phyloP scores from a whole-genome alignment of 805 yeast genomes.

The Spathaspora sp. region DNA sequence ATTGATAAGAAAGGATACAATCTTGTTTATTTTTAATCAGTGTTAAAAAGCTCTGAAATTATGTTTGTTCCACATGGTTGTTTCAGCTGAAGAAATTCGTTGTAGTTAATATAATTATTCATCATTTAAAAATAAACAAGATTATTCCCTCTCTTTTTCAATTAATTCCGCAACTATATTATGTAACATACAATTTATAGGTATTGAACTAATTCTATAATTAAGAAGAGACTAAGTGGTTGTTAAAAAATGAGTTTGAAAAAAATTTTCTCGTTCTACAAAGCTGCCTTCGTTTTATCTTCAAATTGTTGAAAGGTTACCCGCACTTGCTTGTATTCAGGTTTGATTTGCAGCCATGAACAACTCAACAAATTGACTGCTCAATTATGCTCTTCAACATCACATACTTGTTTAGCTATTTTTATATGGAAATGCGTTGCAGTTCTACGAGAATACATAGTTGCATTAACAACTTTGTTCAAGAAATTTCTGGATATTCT shows the following conservation, averaged over 20 bases:
- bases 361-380: too few relatives aligned
- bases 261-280: background rate
- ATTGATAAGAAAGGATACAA: background rate
- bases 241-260: background rate
- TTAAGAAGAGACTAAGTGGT: background rate
- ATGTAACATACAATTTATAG: slow-evolving; percentile 1
- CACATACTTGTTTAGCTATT: too few relatives aligned
- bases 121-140: slow-evolving; percentile 17
- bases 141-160: slow-evolving; percentile 6
- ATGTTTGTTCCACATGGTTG: slow-evolving; percentile 50
- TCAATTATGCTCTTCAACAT: too few relatives aligned
- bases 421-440: too few relatives aligned
- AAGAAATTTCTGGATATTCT: too few relatives aligned
- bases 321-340: background rate
- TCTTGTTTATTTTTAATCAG: slow-evolving; percentile 34
- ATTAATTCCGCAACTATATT: slow-evolving; percentile 1
- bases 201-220: background rate
- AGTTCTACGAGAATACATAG: too few relatives aligned
- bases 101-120: slow-evolving; percentile 28
- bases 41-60: slow-evolving; percentile 70
- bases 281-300: background rate
- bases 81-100: slow-evolving; percentile 74
- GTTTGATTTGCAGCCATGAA: background rate
- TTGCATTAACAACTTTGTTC: too few relatives aligned
- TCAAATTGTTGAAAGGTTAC: background rate